These are phyloP conservation scores for Apiospora kogelbergensis DNA, from an alignment of 2,329 filamentous ascomycete species.

Conservation along the genomic window DNA sequence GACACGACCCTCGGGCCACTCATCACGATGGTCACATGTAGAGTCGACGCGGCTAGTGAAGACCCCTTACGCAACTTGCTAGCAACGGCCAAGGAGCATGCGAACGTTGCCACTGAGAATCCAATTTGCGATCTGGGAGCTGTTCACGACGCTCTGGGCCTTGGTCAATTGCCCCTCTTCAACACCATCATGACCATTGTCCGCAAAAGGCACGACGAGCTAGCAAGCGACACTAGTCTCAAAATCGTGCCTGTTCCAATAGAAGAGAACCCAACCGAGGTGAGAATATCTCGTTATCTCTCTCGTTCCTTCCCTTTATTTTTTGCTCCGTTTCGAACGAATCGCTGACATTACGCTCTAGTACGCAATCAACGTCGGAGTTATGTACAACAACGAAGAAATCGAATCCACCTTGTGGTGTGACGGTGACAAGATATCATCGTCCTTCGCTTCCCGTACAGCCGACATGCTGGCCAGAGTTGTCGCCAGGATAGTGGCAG, in stretches of 20 bases:
- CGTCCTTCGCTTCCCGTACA: neutral
- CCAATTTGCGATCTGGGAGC: neutral
- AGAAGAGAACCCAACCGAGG: neutral
- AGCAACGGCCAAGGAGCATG: neutral
- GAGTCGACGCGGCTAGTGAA: neutral
- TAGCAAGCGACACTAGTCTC: neutral
- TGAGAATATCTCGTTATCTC: neutral
- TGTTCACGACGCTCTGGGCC: neutral
- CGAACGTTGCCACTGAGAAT: neutral
- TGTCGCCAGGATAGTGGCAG: neutral
- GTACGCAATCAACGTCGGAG: neutral
- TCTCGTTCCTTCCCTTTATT: too few relatives aligned
- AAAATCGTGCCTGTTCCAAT: neutral
- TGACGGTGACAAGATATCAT: neutral
- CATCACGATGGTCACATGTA: neutral
- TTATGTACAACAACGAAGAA: neutral
- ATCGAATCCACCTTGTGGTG: neutral
- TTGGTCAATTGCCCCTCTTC: neutral
- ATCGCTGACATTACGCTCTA: neutral
- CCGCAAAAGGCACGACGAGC: neutral
- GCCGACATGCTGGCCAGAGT: neutral
- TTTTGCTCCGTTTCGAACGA: too few relatives aligned
- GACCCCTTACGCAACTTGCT: neutral
- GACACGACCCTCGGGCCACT: neutral
- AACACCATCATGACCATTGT: neutral